Conservation (phyloP, 441 rosid genomes). For the Melastoma candidum region DNA sequence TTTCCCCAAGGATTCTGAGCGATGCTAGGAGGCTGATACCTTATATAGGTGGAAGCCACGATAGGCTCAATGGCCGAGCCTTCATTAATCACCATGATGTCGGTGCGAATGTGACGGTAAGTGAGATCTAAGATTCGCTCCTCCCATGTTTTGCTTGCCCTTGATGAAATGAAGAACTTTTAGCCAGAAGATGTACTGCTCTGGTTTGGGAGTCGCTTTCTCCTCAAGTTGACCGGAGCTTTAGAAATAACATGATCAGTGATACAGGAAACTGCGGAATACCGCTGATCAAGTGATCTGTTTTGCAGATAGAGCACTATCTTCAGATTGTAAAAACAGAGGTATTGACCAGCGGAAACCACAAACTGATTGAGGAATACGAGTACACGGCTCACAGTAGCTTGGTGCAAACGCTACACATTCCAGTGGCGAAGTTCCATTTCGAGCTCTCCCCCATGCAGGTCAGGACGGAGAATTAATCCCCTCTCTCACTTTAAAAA, state of each 20-base stretch:
- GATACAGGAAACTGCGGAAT: too few relatives aligned
- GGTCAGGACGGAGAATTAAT: slow-evolving; percentile 31
- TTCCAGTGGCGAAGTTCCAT: slow-evolving; percentile 90
- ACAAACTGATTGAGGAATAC: slow-evolving; percentile 61
- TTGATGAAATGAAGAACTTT: too few relatives aligned
- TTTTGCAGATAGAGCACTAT: slow-evolving; percentile 89
- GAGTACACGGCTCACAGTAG: slow-evolving; percentile 98
- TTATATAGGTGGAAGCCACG: slow-evolving; percentile 75
- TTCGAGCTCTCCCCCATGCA: slow-evolving; percentile 99
- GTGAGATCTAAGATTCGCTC: slow-evolving; percentile 17
- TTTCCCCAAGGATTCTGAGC: slow-evolving; percentile 44
- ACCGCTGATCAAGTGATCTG: slow-evolving; percentile 1
- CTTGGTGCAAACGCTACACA: slow-evolving; percentile 51
- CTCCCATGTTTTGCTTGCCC: too few relatives aligned
- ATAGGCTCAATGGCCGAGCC: slow-evolving; percentile 65
- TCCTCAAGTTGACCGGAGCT: too few relatives aligned
- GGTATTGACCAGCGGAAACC: slow-evolving; percentile 41
- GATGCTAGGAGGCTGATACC: slow-evolving; percentile 68
- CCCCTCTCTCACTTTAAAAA: not conserved
- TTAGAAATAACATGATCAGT: too few relatives aligned
- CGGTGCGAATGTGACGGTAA: slow-evolving; percentile 96
- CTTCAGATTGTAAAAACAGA: slow-evolving; percentile 95
- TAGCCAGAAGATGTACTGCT: too few relatives aligned
- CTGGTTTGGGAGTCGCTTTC: too few relatives aligned
- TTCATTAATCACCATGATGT: slow-evolving; percentile 66